phyloP scores from a whole-genome alignment of 2,329 filamentous ascomycete species.

The Aspergillus clavatus region DNA sequence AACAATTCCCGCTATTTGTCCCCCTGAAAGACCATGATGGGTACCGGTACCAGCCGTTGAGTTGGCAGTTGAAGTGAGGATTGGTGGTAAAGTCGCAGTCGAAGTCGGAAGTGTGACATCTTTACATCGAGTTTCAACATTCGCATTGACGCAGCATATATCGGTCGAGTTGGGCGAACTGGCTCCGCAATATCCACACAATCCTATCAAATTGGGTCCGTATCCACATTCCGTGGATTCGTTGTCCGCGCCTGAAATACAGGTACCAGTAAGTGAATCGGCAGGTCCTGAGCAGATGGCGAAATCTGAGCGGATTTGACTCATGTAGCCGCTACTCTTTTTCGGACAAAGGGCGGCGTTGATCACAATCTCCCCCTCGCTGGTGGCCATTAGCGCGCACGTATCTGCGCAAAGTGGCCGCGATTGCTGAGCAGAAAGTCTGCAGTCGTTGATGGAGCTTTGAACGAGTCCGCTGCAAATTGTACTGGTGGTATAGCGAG shows the following conservation, averaged over 20 bases:
- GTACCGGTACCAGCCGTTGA: conserved; percentile 38
- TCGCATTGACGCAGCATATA: conserved; percentile 83
- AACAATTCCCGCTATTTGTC: conserved; percentile 85
- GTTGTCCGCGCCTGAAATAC: conserved; percentile 72
- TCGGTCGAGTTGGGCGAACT: conserved; percentile 89
- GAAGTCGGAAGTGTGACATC: conserved; percentile 69
- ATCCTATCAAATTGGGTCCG: conserved; percentile 61
- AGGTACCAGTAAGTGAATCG: conserved; percentile 68
- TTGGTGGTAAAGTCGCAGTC: conserved; percentile 56
- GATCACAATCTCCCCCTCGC: conserved; percentile 77
- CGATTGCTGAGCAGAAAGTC: conserved; percentile 58
- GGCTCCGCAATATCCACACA: conserved; percentile 80
- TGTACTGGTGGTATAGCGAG: conserved; percentile 85
- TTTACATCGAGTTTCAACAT: conserved; percentile 67
- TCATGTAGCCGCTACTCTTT: conserved; percentile 60
- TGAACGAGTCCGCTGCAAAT: conserved; percentile 94
- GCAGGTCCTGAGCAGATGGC: conserved; percentile 79
- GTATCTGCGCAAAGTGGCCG: conserved; percentile 81
- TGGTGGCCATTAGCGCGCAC: conserved; percentile 81
- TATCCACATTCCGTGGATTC: conserved; percentile 87
- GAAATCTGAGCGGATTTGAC: conserved; percentile 86
- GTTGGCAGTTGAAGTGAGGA: conserved; percentile 62
- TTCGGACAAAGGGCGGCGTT: conserved; percentile 68
- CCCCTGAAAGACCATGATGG: conserved; percentile 62
- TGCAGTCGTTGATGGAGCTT: conserved; percentile 70